These are phyloP conservation scores for Coniochaeta sp. DNA, from an alignment of 2,329 filamentous ascomycete genomes.

Conservation along the genomic window DNA sequence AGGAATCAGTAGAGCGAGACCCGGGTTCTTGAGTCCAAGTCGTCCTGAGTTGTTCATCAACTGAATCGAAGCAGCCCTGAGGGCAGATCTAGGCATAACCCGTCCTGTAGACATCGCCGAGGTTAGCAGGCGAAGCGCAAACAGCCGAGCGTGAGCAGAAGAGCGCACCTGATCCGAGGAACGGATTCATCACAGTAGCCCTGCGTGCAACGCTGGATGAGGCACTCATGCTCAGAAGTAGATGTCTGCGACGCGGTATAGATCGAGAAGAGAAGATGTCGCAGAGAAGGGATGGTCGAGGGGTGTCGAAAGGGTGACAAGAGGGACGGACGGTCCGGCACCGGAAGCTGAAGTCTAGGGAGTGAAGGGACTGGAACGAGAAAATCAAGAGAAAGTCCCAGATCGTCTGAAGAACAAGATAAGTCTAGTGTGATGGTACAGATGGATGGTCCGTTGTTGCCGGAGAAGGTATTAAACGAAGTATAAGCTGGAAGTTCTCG, in stretches of 20 bases:
- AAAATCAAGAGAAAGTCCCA: not conserved
- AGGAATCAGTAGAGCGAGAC: conserved; percentile 51
- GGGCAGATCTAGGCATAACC: conserved; percentile 34
- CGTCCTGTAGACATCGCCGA: conserved; percentile 27
- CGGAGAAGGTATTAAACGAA: not conserved
- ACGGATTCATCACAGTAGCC: conserved; percentile 45
- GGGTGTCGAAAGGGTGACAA: not conserved
- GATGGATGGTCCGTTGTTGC: not conserved
- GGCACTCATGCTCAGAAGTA: conserved; percentile 40
- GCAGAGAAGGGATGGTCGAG: not conserved
- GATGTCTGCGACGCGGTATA: not conserved
- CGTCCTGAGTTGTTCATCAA: conserved; percentile 39
- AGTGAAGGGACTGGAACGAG: not conserved
- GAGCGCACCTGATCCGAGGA: conserved; percentile 38
- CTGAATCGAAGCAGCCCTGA: conserved; percentile 38
- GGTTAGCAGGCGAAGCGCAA: conserved; percentile 5
- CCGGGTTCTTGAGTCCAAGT: conserved; percentile 37
- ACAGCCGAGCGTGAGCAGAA: conserved; percentile 6
- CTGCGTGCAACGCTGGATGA: conserved; percentile 48
- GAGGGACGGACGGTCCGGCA: not conserved
- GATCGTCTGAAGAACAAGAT: not conserved
- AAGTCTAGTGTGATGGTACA: not conserved
- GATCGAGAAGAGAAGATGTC: not conserved
- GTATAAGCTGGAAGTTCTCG: not conserved
- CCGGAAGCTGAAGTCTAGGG: not conserved